phyloP scores from a whole-genome alignment of 1,284 basidiomycete species.

The Cystobasidium slooffiae region DNA sequence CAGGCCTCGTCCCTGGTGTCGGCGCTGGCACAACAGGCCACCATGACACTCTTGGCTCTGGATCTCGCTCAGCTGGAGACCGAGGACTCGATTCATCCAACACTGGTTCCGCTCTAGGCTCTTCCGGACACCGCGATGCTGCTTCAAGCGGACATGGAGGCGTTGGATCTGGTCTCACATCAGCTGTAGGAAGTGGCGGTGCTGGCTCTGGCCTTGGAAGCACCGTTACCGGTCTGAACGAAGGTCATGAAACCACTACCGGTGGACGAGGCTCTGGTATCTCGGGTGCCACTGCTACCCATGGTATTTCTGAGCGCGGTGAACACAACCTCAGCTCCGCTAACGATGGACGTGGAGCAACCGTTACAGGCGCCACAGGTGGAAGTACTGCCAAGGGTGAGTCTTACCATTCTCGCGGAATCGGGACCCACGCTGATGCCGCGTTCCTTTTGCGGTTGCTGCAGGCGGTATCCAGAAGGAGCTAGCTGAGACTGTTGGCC shows the following conservation, averaged over 20 bases:
- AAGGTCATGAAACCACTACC: neutral
- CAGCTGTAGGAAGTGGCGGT: neutral
- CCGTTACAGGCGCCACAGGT: neutral
- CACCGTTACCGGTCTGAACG: conserved; percentile 8
- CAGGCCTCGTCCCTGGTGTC: too few relatives aligned
- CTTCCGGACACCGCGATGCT: neutral
- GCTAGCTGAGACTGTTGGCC: neutral
- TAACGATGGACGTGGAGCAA: neutral
- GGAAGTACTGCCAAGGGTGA: neutral
- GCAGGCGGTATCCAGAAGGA: conserved; percentile 16
- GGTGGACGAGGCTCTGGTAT: neutral
- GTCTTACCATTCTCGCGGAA: neutral
- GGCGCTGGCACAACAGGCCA: neutral
- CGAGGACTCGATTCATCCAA: neutral
- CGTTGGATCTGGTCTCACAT: conserved; percentile 7
- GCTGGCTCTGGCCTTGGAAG: neutral
- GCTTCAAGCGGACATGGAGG: conserved; percentile 6
- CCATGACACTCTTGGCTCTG: neutral
- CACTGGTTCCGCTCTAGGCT: neutral
- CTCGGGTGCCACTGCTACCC: conserved; percentile 1
- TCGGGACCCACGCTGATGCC: neutral
- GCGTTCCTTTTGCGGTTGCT: neutral
- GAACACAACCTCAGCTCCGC: neutral
- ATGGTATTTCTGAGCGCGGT: conserved; percentile 9
- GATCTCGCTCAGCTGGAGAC: neutral